Evolutionary conservation across 441 rosid species (phyloP).

Genomic region (Hypseocharis bilobata): DNA sequence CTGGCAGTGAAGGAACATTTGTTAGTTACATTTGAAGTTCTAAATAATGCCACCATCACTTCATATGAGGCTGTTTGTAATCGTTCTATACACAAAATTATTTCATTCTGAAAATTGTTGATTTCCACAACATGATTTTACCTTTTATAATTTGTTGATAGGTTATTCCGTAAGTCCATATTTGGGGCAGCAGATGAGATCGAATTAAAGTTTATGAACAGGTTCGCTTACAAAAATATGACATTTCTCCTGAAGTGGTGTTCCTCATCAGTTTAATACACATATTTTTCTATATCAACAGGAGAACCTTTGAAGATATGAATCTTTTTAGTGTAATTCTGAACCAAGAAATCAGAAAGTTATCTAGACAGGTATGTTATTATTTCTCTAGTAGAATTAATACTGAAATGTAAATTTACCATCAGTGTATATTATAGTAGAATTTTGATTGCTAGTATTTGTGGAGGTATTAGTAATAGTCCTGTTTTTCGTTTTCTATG

Average conservation of each 20-base stretch:
- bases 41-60: no score
- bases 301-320: conserved; percentile 85
- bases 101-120: no score
- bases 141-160: conserved; percentile 23
- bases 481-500: no score
- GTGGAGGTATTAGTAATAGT: no score
- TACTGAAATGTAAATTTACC: background rate
- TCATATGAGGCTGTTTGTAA: no score
- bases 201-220: conserved; percentile 81
- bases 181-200: conserved; percentile 94
- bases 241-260: conserved; percentile 4
- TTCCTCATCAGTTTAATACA: conserved; percentile 2
- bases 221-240: conserved; percentile 33
- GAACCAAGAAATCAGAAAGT: conserved; percentile 80
- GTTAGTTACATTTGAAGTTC: no score
- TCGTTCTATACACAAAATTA: no score
- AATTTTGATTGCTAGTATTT: background rate
- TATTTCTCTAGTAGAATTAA: conserved; percentile 7
- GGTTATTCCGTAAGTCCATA: conserved; percentile 82
- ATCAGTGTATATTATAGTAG: background rate
- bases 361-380: conserved; percentile 65
- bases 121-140: no score
- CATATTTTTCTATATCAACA: conserved; percentile 24
- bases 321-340: conserved; percentile 70
- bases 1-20: no score